A percentile compares a stretch with the other conserved stretches of the same genome.
phyloP scores from a whole-genome alignment of 164 flowering plant species.

The Piper betle region DNA sequence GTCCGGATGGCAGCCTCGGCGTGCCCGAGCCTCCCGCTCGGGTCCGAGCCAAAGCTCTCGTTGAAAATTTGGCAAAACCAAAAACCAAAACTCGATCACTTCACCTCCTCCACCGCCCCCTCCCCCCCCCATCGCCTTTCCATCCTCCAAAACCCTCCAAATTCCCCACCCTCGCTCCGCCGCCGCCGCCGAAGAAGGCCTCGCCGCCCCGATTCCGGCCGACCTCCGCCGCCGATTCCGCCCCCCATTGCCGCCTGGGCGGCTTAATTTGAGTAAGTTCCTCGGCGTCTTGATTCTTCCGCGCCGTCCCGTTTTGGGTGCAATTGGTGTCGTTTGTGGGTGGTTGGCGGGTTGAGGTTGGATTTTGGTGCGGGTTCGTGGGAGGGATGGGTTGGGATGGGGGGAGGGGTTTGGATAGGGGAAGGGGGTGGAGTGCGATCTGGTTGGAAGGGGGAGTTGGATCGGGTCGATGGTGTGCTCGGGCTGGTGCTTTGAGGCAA shows the following conservation, averaged over 20 bases:
- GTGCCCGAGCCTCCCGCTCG: neutral
- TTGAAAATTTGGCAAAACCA: conserved; percentile 1
- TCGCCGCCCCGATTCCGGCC: neutral
- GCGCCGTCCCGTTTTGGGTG: neutral
- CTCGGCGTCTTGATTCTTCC: neutral
- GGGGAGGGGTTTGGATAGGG: neutral
- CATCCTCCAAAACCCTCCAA: neutral
- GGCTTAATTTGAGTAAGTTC: neutral
- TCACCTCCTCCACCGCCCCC: neutral
- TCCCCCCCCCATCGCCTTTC: neutral
- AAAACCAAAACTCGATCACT: neutral
- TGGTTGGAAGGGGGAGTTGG: neutral
- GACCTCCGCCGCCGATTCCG: too few species aligned
- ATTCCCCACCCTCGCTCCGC: neutral
- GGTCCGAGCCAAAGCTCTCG: neutral
- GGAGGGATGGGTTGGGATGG: neutral
- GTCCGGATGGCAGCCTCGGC: neutral
- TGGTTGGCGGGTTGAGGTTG: neutral
- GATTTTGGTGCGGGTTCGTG: neutral
- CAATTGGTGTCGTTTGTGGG: neutral
- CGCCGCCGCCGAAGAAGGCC: neutral
- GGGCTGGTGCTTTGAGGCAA: neutral
- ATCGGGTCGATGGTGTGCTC: neutral
- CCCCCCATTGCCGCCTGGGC: neutral
- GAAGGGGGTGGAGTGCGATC: neutral